Conservation (phyloP, 257 asterid genomes). For the Fraxinus cuspidata region DNA sequence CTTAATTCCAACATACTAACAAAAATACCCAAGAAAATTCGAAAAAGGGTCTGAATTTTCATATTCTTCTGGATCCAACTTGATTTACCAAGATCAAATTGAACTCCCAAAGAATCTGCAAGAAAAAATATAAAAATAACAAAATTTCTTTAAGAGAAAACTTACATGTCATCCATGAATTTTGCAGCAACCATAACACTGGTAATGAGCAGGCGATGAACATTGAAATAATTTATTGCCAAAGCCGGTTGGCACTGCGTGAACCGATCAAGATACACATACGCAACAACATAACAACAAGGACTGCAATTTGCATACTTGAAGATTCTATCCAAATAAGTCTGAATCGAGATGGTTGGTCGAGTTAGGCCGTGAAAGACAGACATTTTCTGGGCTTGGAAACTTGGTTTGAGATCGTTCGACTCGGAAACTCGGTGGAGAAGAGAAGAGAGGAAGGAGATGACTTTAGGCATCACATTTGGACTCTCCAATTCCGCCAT, state of each 20-base stretch:
- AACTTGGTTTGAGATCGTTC: conserved; percentile 57
- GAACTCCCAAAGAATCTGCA: background rate
- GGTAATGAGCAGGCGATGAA: conserved; percentile 87
- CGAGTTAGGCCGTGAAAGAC: conserved; percentile 76
- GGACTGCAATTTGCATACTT: conserved; percentile 96
- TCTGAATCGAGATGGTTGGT: conserved; percentile 77
- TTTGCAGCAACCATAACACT: conserved; percentile 96
- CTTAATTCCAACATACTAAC: background rate
- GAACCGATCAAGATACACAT: conserved; percentile 86
- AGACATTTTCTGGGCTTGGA: conserved; percentile 58
- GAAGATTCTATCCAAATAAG: conserved; percentile 74
- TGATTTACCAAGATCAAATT: background rate
- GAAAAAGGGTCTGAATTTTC: background rate
- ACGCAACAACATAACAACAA: conserved; percentile 83
- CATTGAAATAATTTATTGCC: conserved; percentile 77
- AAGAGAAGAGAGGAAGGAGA: conserved; percentile 73
- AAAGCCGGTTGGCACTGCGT: conserved; percentile 71
- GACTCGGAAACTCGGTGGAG: conserved; percentile 75
- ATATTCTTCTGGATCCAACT: background rate
- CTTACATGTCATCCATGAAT: conserved; percentile 97
- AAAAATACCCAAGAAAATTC: background rate
- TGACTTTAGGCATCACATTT: conserved; percentile 61
- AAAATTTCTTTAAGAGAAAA: background rate
- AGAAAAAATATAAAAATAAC: background rate
- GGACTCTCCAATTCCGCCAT: conserved; percentile 82